Conservation (phyloP, 1,284 basidiomycete genomes). For the Leccinum solheimii region DNA sequence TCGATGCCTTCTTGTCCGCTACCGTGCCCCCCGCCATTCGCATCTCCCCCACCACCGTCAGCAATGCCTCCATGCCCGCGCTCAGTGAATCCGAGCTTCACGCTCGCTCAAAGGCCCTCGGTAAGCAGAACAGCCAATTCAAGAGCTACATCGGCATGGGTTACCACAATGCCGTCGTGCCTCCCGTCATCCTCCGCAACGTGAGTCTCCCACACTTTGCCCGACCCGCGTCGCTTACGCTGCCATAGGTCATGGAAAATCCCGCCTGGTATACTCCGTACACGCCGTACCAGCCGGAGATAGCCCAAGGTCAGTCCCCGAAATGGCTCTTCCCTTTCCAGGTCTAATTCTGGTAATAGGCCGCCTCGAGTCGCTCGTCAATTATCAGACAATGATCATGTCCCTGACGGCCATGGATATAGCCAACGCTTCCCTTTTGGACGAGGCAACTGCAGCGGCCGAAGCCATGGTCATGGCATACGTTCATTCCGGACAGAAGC, state of each 20-base stretch:
- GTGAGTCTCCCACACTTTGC: constrained; percentile 44
- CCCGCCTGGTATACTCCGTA: constrained; percentile 99
- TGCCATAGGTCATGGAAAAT: constrained; percentile 85
- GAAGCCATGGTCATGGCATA: constrained; percentile 91
- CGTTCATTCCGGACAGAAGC: constrained; percentile 65
- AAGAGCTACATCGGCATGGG: constrained; percentile 99
- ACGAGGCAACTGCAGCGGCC: constrained; percentile 91
- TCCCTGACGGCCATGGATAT: constrained; percentile 95
- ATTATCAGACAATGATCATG: constrained; percentile 96
- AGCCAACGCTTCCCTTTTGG: constrained; percentile 90
- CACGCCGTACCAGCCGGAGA: constrained; percentile 92
- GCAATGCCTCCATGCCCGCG: constrained; percentile 68
- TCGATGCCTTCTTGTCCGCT: constrained; percentile 83
- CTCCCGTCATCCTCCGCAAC: constrained; percentile 91
- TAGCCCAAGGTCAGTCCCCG: constrained; percentile 74
- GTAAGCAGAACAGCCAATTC: constrained; percentile 75
- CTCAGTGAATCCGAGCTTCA: constrained; percentile 88
- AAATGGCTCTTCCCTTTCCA: constrained; percentile 7
- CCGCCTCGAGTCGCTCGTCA: constrained; percentile 94
- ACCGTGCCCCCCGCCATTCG: constrained; percentile 82
- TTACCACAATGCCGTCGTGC: constrained; percentile 93
- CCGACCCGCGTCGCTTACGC: constrained; percentile 6
- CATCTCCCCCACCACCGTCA: constrained; percentile 61
- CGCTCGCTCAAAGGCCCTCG: constrained; percentile 75
- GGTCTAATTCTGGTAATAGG: constrained; percentile 45